Conservation (phyloP, 2,329 filamentous ascomycete genomes). For the Verticillium nonalfalfae region DNA sequence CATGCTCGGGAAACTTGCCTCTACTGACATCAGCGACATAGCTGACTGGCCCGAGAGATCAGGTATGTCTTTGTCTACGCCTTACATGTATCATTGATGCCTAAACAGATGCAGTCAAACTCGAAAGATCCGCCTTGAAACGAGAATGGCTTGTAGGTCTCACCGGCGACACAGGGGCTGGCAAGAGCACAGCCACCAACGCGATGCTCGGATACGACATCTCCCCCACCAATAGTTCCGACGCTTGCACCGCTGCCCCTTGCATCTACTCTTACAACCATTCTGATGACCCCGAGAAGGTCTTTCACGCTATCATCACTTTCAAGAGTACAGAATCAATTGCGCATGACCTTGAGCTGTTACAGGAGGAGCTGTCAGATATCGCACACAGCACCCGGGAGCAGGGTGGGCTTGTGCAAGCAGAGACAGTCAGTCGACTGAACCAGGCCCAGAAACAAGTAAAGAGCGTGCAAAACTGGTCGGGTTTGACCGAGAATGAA, state of each 20-base stretch:
- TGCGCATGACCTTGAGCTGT: slow-evolving; percentile 4
- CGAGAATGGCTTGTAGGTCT: slow-evolving; percentile 1
- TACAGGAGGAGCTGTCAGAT: slow-evolving; percentile 5
- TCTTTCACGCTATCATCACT: slow-evolving; percentile 1
- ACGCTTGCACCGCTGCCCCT: slow-evolving; percentile 12
- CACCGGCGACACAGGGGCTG: slow-evolving; percentile 10
- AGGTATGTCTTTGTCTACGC: neutral
- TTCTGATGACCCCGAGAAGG: neutral
- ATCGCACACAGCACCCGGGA: neutral
- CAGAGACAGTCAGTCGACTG: neutral
- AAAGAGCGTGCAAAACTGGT: slow-evolving; percentile 7
- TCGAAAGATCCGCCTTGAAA: neutral
- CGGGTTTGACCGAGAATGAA: neutral
- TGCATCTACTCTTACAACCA: slow-evolving; percentile 9
- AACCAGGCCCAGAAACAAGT: slow-evolving; percentile 3
- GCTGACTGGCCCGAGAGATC: neutral
- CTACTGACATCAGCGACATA: neutral
- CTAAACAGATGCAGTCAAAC: neutral
- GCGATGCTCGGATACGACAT: slow-evolving; percentile 5
- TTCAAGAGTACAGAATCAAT: slow-evolving; percentile 10
- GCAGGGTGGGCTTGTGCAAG: neutral
- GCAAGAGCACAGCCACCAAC: slow-evolving; percentile 12
- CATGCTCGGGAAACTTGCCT: neutral
- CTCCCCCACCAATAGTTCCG: slow-evolving; percentile 8
- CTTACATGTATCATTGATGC: neutral